phyloP scores from a whole-genome alignment of 1,139 yeast genomes.

The Sugiyamaella novakii region DNA sequence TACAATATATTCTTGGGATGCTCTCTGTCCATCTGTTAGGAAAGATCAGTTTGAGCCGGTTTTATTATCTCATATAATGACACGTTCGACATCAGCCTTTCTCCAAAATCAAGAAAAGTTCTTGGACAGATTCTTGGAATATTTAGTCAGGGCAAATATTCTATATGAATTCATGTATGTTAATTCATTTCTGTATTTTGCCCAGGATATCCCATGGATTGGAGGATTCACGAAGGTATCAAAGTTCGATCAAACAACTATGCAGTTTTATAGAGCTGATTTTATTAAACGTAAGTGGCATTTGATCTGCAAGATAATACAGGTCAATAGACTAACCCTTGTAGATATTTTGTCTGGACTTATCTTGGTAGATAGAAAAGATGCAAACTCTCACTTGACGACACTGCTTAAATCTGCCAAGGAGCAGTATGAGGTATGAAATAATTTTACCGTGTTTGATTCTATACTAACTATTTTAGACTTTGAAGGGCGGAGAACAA shows the following conservation, averaged over 20 bases:
- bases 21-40: slow-evolving; percentile 11
- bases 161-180: slow-evolving; percentile 18
- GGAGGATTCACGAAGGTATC: slow-evolving; percentile 8
- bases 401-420: slow-evolving; percentile 8
- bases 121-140: slow-evolving; percentile 14
- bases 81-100: slow-evolving; percentile 12
- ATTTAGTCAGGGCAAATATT: slow-evolving; percentile 13
- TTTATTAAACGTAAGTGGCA: slow-evolving; percentile 11
- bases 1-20: slow-evolving; percentile 24
- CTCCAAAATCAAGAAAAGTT: slow-evolving; percentile 3
- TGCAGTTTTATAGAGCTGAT: slow-evolving; percentile 8
- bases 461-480: slow-evolving; percentile 11
- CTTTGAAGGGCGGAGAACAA: slow-evolving; percentile 6
- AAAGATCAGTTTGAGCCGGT: slow-evolving; percentile 21
- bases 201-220: slow-evolving; percentile 6
- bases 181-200: neutral
- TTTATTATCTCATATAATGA: slow-evolving; percentile 18
- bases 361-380: neutral
- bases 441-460: too few species aligned
- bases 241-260: slow-evolving; percentile 6
- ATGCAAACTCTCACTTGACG: slow-evolving; percentile 4
- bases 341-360: slow-evolving; percentile 9
- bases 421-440: slow-evolving; percentile 13
- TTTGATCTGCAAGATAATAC: neutral
- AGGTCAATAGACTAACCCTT: neutral